These are phyloP conservation scores for Lolium rigidum DNA, from an alignment of 176 grass and related monocot species.

Conservation along the genomic window DNA sequence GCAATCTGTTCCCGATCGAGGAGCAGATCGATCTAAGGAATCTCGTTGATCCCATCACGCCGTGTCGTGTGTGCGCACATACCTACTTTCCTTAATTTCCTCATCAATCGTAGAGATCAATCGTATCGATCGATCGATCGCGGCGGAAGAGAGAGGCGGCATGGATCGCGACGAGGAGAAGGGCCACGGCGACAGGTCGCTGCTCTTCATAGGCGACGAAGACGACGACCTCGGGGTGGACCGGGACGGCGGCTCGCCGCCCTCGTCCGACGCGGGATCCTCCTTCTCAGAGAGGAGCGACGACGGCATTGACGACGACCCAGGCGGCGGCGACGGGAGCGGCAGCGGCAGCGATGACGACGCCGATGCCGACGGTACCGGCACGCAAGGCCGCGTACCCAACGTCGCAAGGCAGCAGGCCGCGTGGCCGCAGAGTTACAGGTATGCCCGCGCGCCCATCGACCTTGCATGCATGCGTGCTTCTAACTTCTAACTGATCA, in stretches of 20 bases:
- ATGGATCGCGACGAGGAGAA: conserved; percentile 70
- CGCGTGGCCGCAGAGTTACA: conserved; percentile 77
- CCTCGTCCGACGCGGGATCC: conserved; percentile 31
- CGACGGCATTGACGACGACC: neutral
- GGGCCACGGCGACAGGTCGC: conserved; percentile 53
- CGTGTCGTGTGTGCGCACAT: too few relatives aligned
- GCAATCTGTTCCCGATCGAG: neutral
- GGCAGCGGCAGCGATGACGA: neutral
- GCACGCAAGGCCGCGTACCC: neutral
- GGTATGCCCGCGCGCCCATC: conserved; percentile 22
- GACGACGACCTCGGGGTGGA: conserved; percentile 48
- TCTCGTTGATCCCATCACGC: neutral
- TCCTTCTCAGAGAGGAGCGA: conserved; percentile 46
- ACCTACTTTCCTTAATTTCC: neutral
- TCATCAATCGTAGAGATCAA: neutral
- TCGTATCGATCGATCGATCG: neutral
- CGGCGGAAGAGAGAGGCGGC: too few relatives aligned
- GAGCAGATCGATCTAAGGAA: neutral
- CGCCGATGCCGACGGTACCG: neutral
- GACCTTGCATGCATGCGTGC: neutral
- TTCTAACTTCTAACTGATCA: neutral
- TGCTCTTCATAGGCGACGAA: conserved; percentile 73
- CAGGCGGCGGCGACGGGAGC: neutral
- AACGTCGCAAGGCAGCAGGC: conserved; percentile 8
- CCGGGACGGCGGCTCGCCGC: conserved; percentile 42